These are phyloP conservation scores for Neurospora cerealis DNA, from an alignment of 495 filamentous ascomycete genomes.

Conservation along the genomic window DNA sequence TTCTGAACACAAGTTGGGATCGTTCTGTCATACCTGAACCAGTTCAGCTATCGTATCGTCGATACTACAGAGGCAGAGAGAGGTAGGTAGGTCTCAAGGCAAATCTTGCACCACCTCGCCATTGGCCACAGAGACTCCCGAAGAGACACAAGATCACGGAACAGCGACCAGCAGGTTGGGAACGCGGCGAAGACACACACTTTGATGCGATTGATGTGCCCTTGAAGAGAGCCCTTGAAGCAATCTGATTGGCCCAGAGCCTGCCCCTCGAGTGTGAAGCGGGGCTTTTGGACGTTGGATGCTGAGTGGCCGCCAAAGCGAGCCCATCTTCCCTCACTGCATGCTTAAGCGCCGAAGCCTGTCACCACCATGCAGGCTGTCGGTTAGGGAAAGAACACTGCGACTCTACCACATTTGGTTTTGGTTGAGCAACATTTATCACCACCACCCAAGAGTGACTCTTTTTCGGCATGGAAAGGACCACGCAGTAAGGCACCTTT, in stretches of 20 bases:
- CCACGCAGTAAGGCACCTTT: not conserved
- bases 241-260: slow-evolving; percentile 11
- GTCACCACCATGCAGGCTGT: slow-evolving; percentile 23
- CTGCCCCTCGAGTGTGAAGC: slow-evolving; percentile 7
- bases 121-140: slow-evolving; percentile 5
- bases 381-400: slow-evolving; percentile 6
- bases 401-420: not conserved
- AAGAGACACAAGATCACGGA: not conserved
- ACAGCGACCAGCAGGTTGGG: slow-evolving; percentile 19
- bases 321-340: slow-evolving; percentile 13
- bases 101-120: not conserved
- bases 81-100: not conserved
- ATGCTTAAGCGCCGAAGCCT: slow-evolving; percentile 27
- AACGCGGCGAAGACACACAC: slow-evolving; percentile 7
- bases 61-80: not conserved
- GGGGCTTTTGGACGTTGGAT: slow-evolving; percentile 7
- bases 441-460: not conserved
- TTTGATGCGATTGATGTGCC: not conserved
- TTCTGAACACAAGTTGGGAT: not conserved
- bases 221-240: not conserved
- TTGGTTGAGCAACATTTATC: not conserved
- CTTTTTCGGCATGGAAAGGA: not conserved
- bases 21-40: not conserved
- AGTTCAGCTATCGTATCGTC: not conserved
- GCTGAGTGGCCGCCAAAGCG: slow-evolving; percentile 21